Base-by-base conservation (phyloP, 257 asterid genomes). In the Avicennia marina region DNA sequence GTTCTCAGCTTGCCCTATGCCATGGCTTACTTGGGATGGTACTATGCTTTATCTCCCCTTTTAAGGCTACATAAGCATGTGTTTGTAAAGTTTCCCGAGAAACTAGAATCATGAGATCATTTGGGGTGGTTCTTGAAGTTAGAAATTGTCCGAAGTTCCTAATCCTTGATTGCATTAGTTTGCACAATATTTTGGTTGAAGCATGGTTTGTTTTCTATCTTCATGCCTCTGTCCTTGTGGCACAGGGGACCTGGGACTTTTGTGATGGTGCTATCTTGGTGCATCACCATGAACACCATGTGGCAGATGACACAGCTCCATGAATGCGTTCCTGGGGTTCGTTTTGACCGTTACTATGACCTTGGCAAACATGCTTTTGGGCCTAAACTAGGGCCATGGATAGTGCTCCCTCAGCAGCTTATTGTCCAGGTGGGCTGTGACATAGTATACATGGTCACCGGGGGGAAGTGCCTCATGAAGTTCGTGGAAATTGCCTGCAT, bases 241-340 rank as follows among this genome's bases (percentile, higher is more conserved):
- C 10, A 15, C 79, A 89, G 96, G 97, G 95, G 95, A 21, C 90
- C 95, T 0, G 97, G 96, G 49, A 82, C 79, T 11, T 45, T 82
- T n/a, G 81, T 75, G 65, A 75, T 90, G 93, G 63, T 71, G 4
- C 33, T 90, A 11, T 80, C 95, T 5, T 90, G 97, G 96, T 73
- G 87, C 51, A 72, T 90, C 56, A 86, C 97, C 12, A 56, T 90
- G 55, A 73, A 84, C 68, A 84, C 95, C 38, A 86, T 90, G 97
- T 84, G 95, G 95, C 95, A 89, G 64, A 80, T 89, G 88, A 86
- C 85, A 19, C 93, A 86, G 53, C 85, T 89, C 56, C 95, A 89
- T 57, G 95, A 89, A 62, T 75, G 86, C 36, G 87, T 83, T 1
- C 95, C 97, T 0, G 97, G 93, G 0, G 81, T 82, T 10, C 84